Evolutionary conservation across 352 stramenopile genomes (phyloP).

Genomic region (Phytophthora palmivora): DNA sequence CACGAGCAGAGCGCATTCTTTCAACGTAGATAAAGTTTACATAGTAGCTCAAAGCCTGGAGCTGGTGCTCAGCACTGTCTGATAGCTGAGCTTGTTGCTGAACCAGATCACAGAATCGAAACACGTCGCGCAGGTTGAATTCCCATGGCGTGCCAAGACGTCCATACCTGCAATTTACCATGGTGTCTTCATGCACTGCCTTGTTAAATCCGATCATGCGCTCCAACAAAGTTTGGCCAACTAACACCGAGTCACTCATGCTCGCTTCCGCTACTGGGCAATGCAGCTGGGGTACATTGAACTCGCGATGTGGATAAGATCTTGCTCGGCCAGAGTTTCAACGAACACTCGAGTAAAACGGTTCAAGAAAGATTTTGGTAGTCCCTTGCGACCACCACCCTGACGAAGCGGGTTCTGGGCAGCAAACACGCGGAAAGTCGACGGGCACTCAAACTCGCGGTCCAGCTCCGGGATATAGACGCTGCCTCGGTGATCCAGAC

Average conservation of each 20-base stretch:
- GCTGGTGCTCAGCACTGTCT: slow-evolving; percentile 27
- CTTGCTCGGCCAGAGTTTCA: slow-evolving; percentile 93
- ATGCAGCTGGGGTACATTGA: slow-evolving; percentile 78
- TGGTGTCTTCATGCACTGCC: slow-evolving; percentile 88
- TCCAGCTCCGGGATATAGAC: slow-evolving; percentile 99
- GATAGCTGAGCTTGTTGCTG: slow-evolving; percentile 49
- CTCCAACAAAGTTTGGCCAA: slow-evolving; percentile 74
- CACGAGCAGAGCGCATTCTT: slow-evolving; percentile 83
- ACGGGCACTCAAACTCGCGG: slow-evolving; percentile 95
- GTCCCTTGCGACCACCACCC: slow-evolving; percentile 97
- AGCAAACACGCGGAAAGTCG: slow-evolving; percentile 99
- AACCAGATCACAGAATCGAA: slow-evolving; percentile 97
- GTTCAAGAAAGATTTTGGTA: slow-evolving; percentile 99
- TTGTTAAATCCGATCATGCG: slow-evolving; percentile 94
- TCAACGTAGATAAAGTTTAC: slow-evolving; percentile 95
- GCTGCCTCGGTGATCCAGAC: slow-evolving; percentile 98
- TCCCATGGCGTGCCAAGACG: slow-evolving; percentile 97
- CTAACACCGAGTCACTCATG: slow-evolving; percentile 58
- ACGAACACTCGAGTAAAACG: slow-evolving; percentile 99
- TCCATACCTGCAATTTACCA: slow-evolving; percentile 93
- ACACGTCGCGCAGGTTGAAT: slow-evolving; percentile 99
- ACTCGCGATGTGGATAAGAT: slow-evolving; percentile 89
- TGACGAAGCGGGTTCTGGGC: slow-evolving; percentile 99
- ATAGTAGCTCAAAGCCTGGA: slow-evolving; percentile 72
- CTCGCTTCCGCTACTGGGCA: slow-evolving; percentile 20